These are phyloP conservation scores for Aspergillus wentii DNA, from an alignment of 495 filamentous ascomycete species.

Conservation along the genomic window DNA sequence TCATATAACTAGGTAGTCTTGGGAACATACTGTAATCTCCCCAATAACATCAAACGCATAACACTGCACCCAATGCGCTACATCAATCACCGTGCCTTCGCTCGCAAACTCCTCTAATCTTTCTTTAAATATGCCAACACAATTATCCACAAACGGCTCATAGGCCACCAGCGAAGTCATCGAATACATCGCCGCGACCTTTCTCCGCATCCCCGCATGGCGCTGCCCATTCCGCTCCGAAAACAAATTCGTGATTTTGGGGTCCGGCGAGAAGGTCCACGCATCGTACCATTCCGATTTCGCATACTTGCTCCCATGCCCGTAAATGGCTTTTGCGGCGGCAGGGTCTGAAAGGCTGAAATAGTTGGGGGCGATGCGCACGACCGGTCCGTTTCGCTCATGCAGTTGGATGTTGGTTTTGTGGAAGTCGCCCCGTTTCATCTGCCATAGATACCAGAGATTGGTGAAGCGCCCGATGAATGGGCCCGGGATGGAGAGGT, in stretches of 20 bases:
- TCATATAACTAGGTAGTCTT: not conserved
- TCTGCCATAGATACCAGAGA: slow-evolving; percentile 37
- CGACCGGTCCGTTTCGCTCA: too few species aligned
- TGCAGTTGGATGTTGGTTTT: slow-evolving; percentile 28
- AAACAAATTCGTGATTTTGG: slow-evolving; percentile 14
- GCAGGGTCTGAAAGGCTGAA: slow-evolving; percentile 32
- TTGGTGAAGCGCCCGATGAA: slow-evolving; percentile 43
- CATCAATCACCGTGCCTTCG: not conserved
- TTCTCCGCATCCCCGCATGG: slow-evolving; percentile 11
- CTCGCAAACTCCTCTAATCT: slow-evolving; percentile 23
- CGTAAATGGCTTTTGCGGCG: slow-evolving; percentile 29
- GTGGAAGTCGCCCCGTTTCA: slow-evolving; percentile 26
- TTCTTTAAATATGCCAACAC: slow-evolving; percentile 24
- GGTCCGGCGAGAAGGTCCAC: slow-evolving; percentile 2
- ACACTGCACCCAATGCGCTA: slow-evolving; percentile 36
- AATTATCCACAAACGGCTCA: slow-evolving; percentile 43
- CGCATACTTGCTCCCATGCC: slow-evolving; percentile 7
- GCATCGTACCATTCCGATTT: slow-evolving; percentile 10
- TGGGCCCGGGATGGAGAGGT: slow-evolving; percentile 43
- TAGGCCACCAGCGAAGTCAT: slow-evolving; percentile 41
- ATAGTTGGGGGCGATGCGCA: slow-evolving; percentile 29
- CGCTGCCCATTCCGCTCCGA: slow-evolving; percentile 10
- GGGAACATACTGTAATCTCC: slow-evolving; percentile 41
- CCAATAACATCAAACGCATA: slow-evolving; percentile 54
- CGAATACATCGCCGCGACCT: slow-evolving; percentile 29